These are phyloP conservation scores for Blastocystis sp. DNA, from an alignment of 352 stramenopile genomes.

Conservation along the genomic window DNA sequence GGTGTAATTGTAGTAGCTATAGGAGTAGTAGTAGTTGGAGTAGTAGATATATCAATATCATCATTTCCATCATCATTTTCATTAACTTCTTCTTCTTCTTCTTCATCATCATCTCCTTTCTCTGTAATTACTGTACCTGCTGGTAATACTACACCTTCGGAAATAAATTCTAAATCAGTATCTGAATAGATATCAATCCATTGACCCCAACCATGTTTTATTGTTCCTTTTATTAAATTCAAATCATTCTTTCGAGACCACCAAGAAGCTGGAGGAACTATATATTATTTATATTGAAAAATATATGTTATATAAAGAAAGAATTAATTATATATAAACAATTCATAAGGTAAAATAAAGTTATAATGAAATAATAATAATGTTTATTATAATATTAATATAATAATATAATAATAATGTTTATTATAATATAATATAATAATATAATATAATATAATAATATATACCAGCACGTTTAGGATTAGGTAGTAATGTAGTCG, in stretches of 20 bases:
- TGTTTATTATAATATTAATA: no score
- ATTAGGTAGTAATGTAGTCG: neutral
- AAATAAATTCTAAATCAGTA: slow-evolving; percentile 4
- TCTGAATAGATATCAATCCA: slow-evolving; percentile 25
- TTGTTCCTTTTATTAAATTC: slow-evolving; percentile 1
- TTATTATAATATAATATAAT: no score
- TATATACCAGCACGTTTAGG: slow-evolving; percentile 14
- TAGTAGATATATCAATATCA: neutral
- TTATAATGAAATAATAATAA: no score
- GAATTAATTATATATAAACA: no score
- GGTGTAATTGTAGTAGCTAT: neutral
- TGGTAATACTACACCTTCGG: slow-evolving; percentile 3
- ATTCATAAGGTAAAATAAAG: no score
- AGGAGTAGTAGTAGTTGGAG: neutral
- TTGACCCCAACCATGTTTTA: slow-evolving; percentile 18
- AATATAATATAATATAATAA: no score
- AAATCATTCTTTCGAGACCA: slow-evolving; percentile 28
- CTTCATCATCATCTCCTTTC: slow-evolving; percentile 7
- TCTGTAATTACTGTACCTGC: neutral
- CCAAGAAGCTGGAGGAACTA: slow-evolving; percentile 11
- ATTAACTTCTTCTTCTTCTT: neutral
- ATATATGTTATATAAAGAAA: no score
- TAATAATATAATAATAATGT: no score
- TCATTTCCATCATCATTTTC: neutral
- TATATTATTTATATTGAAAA: no score